Percentiles rank a stretch among this genome's conserved stretches.
Evolutionary conservation across 495 filamentous ascomycete genomes (phyloP).

Genomic region (Penicillium cinerascens): DNA sequence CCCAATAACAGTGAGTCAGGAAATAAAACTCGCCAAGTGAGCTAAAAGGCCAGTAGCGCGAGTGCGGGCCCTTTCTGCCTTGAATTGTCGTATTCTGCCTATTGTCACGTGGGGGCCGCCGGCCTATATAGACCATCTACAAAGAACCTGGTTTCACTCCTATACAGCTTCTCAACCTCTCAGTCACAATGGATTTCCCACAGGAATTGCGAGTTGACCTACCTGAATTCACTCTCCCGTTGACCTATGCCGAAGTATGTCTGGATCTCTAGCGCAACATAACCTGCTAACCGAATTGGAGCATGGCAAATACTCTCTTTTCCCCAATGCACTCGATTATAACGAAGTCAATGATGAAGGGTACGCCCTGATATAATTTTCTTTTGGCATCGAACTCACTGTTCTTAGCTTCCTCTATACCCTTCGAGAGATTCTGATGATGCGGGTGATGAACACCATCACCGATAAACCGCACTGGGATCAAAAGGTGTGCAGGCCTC

Average conservation of each 20-base stretch:
- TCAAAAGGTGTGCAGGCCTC: slow-evolving; percentile 29
- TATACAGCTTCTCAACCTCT: neutral
- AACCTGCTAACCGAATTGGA: neutral
- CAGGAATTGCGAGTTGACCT: neutral
- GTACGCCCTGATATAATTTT: too few species aligned
- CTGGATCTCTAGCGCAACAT: neutral
- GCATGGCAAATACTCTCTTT: neutral
- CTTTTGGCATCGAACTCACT: too few species aligned
- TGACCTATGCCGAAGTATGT: neutral
- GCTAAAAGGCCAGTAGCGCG: neutral
- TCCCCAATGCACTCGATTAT: neutral
- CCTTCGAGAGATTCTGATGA: slow-evolving; percentile 20
- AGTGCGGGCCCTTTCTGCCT: neutral
- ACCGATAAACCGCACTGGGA: slow-evolving; percentile 50
- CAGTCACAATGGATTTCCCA: neutral
- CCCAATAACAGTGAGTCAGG: neutral
- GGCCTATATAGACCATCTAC: neutral
- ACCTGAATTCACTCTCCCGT: neutral
- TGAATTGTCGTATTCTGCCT: neutral
- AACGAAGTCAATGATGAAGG: too few species aligned
- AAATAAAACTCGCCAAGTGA: neutral
- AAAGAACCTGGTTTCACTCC: neutral
- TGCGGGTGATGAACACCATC: slow-evolving; percentile 36
- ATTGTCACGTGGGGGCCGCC: neutral
- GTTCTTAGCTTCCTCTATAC: neutral